Evolutionary conservation across 352 stramenopile genomes (phyloP), one percentile per base, ranked within the genome.

Genomic region (Phytophthora multivora): DNA sequence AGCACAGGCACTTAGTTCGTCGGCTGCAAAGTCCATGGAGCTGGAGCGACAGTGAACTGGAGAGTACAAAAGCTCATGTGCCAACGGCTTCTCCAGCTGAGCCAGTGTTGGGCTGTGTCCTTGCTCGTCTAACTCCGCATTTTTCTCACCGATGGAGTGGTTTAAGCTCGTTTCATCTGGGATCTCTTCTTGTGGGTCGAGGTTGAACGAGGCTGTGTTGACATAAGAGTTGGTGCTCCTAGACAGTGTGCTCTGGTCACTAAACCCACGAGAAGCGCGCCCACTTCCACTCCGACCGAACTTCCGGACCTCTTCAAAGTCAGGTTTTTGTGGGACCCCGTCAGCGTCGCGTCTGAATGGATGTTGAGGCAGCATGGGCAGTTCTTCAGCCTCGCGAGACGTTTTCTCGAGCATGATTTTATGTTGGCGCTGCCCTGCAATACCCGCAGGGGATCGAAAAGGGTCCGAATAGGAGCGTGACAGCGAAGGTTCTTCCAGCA

Each of bases 401-500:
- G 51, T 56, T 16, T 69, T 66, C n/a, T 75, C 59, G 28, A 59
- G 54, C 0, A 69, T 41, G 18, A 73, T 72, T 26, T 78, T 55
- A 65, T 68, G 74, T 11, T 71, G 62, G 5, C 49, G 46, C 1
- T 66, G 66, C n/a, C 66, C 60, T 26, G 76, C 55, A n/a, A 68
- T 60, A 15, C 73, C 67, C 2, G 66, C 71, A 0, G 79, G 80
- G 3, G 80, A 89, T 40, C 76, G 69, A 39, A 87, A 90, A 11
- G 80, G 77, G 25, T 92, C 83, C 16, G 79, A 89, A 51, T 73
- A 80, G 4, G 83, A 92, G 13, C 81, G 71, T 8, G 80, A 78
- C 11, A 90, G 52, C 1, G 55, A 63, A 19, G 69, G 55, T 21
- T 74, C 66, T 23, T 71, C 58, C 23, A 74, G 35, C 39, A 71